Base-by-base conservation (phyloP, 345 rosid genomes). In the Camelina laxa region DNA sequence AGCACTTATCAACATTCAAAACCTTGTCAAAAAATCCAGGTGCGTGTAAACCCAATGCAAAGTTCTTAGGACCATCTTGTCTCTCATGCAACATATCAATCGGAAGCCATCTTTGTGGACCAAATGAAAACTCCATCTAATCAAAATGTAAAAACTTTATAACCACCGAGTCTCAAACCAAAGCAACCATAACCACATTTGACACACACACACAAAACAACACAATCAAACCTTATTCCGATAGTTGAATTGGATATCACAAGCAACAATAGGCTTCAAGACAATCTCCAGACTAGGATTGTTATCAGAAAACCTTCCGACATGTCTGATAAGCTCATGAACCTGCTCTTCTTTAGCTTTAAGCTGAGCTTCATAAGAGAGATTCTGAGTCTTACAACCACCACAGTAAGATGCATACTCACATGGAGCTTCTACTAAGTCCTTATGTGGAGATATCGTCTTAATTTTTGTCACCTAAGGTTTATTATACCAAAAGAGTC, bases 41-140 rank as follows among this genome's bases (percentile, higher is more conserved):
- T 47, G 92, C 98, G 76, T 91, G 97, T 42, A 94, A 82, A 62
- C 98, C 96, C 70, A 94, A 53, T 0, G 96, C 95, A 77, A 83
- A 86, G 67, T 79, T 84, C 72, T 75, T 79, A 21, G 60, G 69
- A 62, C 84, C 88, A 72, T 87, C 88, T 31, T 80, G 76, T 61
- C 59, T 86, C 83, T 94, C 86, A 42, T 80, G 79, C 49, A 87
- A 60, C 70, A 67, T 54, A 78, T 89, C 93, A 78, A 36, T 70
- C 2, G 98, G 96, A 63, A 88, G 76, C 97, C 98, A 94, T 78
- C 81, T 86, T 75, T 80, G 82, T 38, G 88, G 65, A 75, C 98
- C 96, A 83, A 88, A 94, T 20, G 97, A 94, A 67, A 94, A 91
- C 73, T 94, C 97, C 96, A 94, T 94, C 96, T 94, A 71, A 14